Evolutionary conservation across 208 protist species (phyloP).

Genomic region (Trypanosoma avium): DNA sequence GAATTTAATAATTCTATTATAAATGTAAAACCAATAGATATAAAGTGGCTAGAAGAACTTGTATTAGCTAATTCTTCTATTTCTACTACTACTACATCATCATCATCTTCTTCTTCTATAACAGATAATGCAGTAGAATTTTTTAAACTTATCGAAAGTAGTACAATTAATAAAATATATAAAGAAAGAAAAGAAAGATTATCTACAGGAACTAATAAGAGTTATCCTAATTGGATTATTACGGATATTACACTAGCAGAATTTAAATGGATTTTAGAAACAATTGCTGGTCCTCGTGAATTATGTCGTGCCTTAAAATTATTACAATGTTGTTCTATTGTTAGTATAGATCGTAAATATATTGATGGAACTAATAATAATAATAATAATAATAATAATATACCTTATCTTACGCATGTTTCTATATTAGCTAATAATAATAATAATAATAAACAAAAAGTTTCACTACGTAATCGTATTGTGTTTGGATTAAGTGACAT

Average conservation of each 20-base stretch:
- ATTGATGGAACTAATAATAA: constrained; percentile 2
- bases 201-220: not conserved
- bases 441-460: too few species aligned
- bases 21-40: too few species aligned
- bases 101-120: too few species aligned
- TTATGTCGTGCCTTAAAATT: constrained; percentile 45
- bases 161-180: not conserved
- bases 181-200: not conserved
- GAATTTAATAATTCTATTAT: too few species aligned
- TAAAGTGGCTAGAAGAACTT: constrained; percentile 22
- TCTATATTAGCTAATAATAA: constrained; percentile 26
- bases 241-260: constrained; percentile 64
- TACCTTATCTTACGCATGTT: constrained; percentile 9
- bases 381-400: too few species aligned
- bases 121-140: too few species aligned
- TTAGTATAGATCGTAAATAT: constrained; percentile 27
- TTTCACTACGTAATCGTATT: constrained; percentile 51
- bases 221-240: constrained; percentile 61
- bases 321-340: constrained; percentile 42
- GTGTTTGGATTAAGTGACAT: constrained; percentile 67
- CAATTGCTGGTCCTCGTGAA: constrained; percentile 66
- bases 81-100: too few species aligned
- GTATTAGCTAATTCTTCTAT: not conserved
- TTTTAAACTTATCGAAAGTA: too few species aligned
- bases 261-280: constrained; percentile 79